phyloP scores from a whole-genome alignment of 2,329 filamentous ascomycete species.

The Colletotrichum sp. region DNA sequence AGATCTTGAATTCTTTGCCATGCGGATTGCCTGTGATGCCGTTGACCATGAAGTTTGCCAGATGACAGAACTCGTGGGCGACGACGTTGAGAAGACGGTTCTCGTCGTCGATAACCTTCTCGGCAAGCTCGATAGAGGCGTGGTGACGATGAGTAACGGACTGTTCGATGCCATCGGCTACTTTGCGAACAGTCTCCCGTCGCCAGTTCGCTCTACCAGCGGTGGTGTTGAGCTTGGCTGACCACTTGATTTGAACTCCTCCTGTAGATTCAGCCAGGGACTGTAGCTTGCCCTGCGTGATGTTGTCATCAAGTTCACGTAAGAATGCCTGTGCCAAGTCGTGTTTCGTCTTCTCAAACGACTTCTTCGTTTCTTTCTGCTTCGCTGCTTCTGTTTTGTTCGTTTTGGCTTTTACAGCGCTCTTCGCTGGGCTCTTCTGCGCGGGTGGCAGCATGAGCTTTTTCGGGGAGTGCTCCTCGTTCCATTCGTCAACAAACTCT shows the following conservation, averaged over 20 bases:
- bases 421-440: slow-evolving; percentile 26
- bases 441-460: slow-evolving; percentile 40
- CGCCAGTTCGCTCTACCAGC: slow-evolving; percentile 79
- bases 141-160: slow-evolving; percentile 54
- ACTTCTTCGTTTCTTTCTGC: slow-evolving; percentile 54
- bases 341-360: slow-evolving; percentile 68
- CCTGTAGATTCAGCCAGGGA: slow-evolving; percentile 67
- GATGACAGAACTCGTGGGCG: slow-evolving; percentile 96
- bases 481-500: slow-evolving; percentile 66
- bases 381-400: slow-evolving; percentile 29
- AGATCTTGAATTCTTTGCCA: slow-evolving; percentile 82
- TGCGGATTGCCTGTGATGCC: slow-evolving; percentile 79
- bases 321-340: slow-evolving; percentile 69
- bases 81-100: slow-evolving; percentile 84
- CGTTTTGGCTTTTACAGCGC: slow-evolving; percentile 25
- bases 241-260: slow-evolving; percentile 76
- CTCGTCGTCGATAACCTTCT: slow-evolving; percentile 84
- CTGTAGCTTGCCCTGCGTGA: slow-evolving; percentile 66
- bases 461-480: slow-evolving; percentile 63
- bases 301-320: slow-evolving; percentile 67
- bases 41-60: slow-evolving; percentile 89
- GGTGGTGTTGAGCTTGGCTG: slow-evolving; percentile 79
- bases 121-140: slow-evolving; percentile 85
- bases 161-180: slow-evolving; percentile 27
- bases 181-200: slow-evolving; percentile 55